Conservation (phyloP, 2,329 filamentous ascomycete species). For the Fusarium decemcellulare region DNA sequence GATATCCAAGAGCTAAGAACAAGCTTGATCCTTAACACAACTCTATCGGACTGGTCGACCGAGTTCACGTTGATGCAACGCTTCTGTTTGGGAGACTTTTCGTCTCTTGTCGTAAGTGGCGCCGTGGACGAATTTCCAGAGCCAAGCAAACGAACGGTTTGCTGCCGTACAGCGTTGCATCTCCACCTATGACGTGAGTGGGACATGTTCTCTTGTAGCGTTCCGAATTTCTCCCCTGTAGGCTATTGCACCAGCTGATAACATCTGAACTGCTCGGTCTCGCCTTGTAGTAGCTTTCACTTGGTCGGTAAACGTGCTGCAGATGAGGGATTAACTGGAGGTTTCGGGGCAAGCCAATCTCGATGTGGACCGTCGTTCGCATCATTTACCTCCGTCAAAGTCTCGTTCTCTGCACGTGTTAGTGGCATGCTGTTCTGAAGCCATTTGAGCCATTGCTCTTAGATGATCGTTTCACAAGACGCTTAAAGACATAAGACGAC, state of each 20-base stretch:
- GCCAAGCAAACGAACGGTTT: conserved; percentile 1
- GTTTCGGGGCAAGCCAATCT: neutral
- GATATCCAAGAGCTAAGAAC: conserved; percentile 26
- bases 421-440: neutral
- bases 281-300: conserved; percentile 1
- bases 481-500: neutral
- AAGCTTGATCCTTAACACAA: conserved; percentile 43
- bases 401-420: conserved; percentile 10
- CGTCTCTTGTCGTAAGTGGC: conserved; percentile 20
- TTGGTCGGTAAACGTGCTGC: neutral
- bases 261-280: neutral
- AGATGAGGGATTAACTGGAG: conserved; percentile 5
- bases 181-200: conserved; percentile 3
- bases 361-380: neutral
- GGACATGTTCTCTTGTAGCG: neutral
- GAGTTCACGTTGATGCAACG: conserved; percentile 25
- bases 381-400: neutral
- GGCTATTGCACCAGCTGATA: neutral
- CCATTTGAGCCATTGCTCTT: neutral
- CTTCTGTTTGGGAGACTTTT: conserved; percentile 6
- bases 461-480: neutral
- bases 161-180: neutral
- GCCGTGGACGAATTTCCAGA: neutral
- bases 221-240: neutral
- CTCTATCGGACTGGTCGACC: conserved; percentile 35